These are phyloP conservation scores for Moelleriella libera DNA, from an alignment of 2,329 filamentous ascomycete genomes.

Conservation along the genomic window DNA sequence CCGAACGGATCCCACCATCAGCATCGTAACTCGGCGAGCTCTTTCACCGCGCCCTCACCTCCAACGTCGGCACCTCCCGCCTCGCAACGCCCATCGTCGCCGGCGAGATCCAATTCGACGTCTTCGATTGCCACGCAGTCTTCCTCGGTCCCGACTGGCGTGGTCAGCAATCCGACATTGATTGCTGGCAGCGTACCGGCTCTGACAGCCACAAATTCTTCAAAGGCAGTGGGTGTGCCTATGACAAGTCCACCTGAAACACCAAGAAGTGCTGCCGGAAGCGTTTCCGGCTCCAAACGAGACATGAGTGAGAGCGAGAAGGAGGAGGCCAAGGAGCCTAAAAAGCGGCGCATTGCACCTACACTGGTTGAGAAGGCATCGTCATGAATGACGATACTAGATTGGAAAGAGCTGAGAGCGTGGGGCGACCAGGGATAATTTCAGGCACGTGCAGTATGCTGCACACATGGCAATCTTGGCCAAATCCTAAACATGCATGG, in stretches of 20 bases:
- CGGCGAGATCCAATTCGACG: slow-evolving; percentile 71
- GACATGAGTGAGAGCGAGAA: slow-evolving; percentile 42
- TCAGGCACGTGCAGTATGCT: too few species aligned
- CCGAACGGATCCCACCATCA: slow-evolving; percentile 32
- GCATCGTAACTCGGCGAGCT: slow-evolving; percentile 43
- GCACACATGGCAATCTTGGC: too few species aligned
- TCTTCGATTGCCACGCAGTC: slow-evolving; percentile 63
- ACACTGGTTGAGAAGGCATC: slow-evolving; percentile 33
- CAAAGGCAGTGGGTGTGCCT: slow-evolving; percentile 48
- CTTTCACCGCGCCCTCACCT: slow-evolving; percentile 43
- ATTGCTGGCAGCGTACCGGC: slow-evolving; percentile 65
- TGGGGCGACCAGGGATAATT: too few species aligned
- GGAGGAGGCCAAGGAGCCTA: slow-evolving; percentile 39
- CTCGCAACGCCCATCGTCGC: slow-evolving; percentile 57
- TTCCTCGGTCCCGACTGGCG: slow-evolving; percentile 29
- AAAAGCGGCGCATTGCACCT: slow-evolving; percentile 58
- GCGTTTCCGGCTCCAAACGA: slow-evolving; percentile 34
- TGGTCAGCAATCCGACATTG: slow-evolving; percentile 66
- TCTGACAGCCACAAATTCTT: slow-evolving; percentile 60
- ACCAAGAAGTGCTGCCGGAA: slow-evolving; percentile 33
- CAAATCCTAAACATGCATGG: too few species aligned
- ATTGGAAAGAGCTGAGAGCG: too few species aligned
- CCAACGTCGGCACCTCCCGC: slow-evolving; percentile 41
- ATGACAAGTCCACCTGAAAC: slow-evolving; percentile 87
- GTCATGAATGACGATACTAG: neutral